Evolutionary conservation across 2,329 filamentous ascomycete species (phyloP), one percentile per base, ranked within the genome.

Genomic region (Emergomyces africanus): DNA sequence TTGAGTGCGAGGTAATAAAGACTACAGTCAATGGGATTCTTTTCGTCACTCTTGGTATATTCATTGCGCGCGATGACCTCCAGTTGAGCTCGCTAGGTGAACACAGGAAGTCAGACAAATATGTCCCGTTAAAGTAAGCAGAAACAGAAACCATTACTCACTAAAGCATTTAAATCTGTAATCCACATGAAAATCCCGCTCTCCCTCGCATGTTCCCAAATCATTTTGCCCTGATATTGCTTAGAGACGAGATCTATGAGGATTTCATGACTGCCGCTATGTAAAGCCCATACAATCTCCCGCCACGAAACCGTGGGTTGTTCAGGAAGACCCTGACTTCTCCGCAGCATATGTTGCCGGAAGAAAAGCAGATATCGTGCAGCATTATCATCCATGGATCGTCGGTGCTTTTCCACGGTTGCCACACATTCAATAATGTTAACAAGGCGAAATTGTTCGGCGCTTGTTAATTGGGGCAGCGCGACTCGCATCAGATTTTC

Each of bases 111-210:
- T 33, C 65, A 56, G 67, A 60, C 50, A 53, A 35, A 30, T n/a
- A 18, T 1, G 28, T 30, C 39, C 25, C 39, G 30, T 15, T 12
- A 25, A 6, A 10, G 8, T 18, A 54, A 39, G 18, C 46, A 42
- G 12, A 23, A 37, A 39, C 2, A n/a, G 33, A 23, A 35, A 44
- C 54, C 28, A 28, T 50, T 54, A 71, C 85, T 72, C 79, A 94
- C 89, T 69, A 97, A 77, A 25, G 90, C 85, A 58, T 81, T 82
- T 20, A 79, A 73, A 71, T 96, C 91, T 0, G 84, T 83, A 63
- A 99, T 79, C 92, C 94, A 99, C 85, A 96, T 92, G 69, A 96
- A 96, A 59, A 97, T 80, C 12, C 94, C 94, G 64, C 87, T 89
- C 69, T 95, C 87, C 53, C 87, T 81, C 1, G 92, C 94, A 66